phyloP scores from a whole-genome alignment of 2,329 filamentous ascomycete species.

The Alternaria arbusti region DNA sequence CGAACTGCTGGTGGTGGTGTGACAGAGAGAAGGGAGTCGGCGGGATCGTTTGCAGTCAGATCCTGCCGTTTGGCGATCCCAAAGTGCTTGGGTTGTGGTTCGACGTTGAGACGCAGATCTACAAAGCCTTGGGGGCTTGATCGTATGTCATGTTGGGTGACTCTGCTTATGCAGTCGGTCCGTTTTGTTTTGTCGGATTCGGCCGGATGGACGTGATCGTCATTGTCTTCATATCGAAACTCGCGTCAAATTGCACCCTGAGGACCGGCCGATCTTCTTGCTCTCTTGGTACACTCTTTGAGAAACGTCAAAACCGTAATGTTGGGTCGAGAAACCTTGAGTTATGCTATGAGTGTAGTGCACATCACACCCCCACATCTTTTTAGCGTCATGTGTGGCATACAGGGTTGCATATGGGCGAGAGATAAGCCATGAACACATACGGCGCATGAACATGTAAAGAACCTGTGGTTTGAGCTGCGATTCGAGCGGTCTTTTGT shows the following conservation, averaged over 20 bases:
- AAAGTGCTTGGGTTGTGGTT: slow-evolving; percentile 24
- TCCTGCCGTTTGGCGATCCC: slow-evolving; percentile 38
- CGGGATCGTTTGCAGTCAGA: slow-evolving; percentile 38
- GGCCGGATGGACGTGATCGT: background rate
- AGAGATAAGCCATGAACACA: background rate
- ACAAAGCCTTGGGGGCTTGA: slow-evolving; percentile 15
- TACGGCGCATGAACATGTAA: background rate
- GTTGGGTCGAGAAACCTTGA: background rate
- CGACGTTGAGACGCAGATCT: slow-evolving; percentile 11
- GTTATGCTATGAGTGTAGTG: background rate
- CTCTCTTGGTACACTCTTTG: background rate
- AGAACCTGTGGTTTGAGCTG: background rate
- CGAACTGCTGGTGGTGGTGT: slow-evolving; percentile 67
- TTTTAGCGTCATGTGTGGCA: background rate
- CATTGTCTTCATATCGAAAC: background rate
- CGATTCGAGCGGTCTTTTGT: too few species aligned
- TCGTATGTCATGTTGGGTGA: background rate
- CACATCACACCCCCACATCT: background rate
- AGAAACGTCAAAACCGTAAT: background rate
- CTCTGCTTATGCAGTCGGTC: slow-evolving; percentile 3
- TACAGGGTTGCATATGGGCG: background rate
- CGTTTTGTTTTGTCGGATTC: background rate
- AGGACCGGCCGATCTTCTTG: background rate
- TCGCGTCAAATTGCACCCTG: background rate
- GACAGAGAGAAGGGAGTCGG: slow-evolving; percentile 66